Base-by-base conservation (phyloP, 768 basidiomycete species). In the Hortiboletus flavorubellus region DNA sequence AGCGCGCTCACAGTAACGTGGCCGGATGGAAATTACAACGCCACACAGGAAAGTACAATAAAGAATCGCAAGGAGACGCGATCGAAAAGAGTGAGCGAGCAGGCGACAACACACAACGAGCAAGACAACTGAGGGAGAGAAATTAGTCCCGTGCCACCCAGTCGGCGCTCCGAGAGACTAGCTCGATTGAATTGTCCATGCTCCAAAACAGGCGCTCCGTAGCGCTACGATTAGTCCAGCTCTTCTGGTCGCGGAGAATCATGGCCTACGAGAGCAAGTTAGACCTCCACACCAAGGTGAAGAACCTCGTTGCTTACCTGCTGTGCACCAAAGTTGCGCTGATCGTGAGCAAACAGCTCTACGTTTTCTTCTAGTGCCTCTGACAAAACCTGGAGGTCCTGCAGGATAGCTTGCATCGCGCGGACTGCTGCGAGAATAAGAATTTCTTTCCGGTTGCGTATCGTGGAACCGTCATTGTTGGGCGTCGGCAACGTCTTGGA, bases 251-350 rank as follows among this genome's bases (percentile, higher is more conserved):
- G 26, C 96, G 82, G 12, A 99, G 76, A 53, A 98, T 93, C 86
- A 97, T 95, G 16, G 96, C 96, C 91, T 96, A 59, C 29, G 49
- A 38, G 18, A 47, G 21, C 43, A 56, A 44, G 45, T 54, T 51
- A 23, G 48, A 42, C 6, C 14, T 40, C 34, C 56, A 57, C 29
- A 9, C 33, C 39, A 42, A 42, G 8, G 5, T 2, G 21, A 42
- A 30, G 2, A 21, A n/a, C 5, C 2, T 8, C 12, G 1, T 26
- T 43, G 72, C 77, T 53, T 59, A 93, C 93, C 85, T 97, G 97
- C 69, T 99, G 97, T 53, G 97, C 95, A 51, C 93, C 94, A 71
- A 93, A 94, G 72, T 97, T 97, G 53, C 95, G 80, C 66, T 94
- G 90, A 70, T 95, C 93, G 66, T 91, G 86, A 33, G 91, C 93